phyloP scores from a whole-genome alignment of 23 red algal species.

The Pyropia yezoensis region DNA sequence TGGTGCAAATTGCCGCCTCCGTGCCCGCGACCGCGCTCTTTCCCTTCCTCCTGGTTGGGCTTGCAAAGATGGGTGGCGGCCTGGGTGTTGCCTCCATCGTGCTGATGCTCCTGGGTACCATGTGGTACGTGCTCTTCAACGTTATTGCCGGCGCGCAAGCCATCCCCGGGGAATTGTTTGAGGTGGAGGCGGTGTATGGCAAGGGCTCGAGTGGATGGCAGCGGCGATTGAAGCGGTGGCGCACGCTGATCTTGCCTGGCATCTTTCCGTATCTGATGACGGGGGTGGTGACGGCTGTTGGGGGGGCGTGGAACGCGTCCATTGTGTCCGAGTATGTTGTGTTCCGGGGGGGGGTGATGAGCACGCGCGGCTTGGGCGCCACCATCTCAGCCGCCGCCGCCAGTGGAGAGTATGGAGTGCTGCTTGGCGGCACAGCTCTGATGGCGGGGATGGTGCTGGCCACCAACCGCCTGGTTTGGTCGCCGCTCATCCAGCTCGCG shows the following conservation, averaged over 20 bases:
- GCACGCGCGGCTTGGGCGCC: slow-evolving; percentile 81
- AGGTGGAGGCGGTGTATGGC: slow-evolving; percentile 81
- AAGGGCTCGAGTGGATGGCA: slow-evolving; percentile 4
- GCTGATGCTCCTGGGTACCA: slow-evolving; percentile 96
- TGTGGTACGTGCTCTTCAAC: slow-evolving; percentile 99
- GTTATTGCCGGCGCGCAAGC: slow-evolving; percentile 93
- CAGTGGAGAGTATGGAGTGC: slow-evolving; percentile 67
- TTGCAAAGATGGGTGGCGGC: slow-evolving; percentile 75
- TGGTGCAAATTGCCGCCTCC: slow-evolving; percentile 96
- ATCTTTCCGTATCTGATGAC: slow-evolving; percentile 99
- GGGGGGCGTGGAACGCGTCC: slow-evolving; percentile 97
- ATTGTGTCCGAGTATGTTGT: slow-evolving; percentile 98
- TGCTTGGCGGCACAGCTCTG: slow-evolving; percentile 85
- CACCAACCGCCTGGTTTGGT: slow-evolving; percentile 94
- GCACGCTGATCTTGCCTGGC: slow-evolving; percentile 80
- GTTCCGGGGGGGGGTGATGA: slow-evolving; percentile 76
- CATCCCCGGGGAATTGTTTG: slow-evolving; percentile 91
- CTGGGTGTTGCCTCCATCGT: slow-evolving; percentile 79
- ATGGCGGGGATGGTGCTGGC: slow-evolving; percentile 86
- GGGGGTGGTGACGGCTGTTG: slow-evolving; percentile 89
- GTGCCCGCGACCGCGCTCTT: slow-evolving; percentile 98
- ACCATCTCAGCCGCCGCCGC: slow-evolving; percentile 87
- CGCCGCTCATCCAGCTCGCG: slow-evolving; percentile 70
- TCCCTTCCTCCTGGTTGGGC: slow-evolving; percentile 81
- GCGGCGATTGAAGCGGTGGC: slow-evolving; percentile 46